These are phyloP conservation scores for Verbascum thapsus DNA, from an alignment of 257 asterid species.

Conservation along the genomic window DNA sequence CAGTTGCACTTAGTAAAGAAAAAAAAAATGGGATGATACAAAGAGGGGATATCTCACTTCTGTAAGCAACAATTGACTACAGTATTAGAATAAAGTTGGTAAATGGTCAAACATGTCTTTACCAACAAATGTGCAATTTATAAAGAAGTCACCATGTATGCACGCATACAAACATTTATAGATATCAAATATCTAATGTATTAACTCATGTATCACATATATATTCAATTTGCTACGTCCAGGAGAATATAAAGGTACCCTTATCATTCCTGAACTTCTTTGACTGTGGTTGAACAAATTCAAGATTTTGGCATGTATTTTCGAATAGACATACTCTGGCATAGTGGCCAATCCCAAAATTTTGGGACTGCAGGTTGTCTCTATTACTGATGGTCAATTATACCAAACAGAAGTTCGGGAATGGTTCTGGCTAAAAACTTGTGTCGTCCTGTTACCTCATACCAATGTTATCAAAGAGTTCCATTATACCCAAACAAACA, in stretches of 20 bases:
- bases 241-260: not conserved
- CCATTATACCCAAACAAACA: constrained; percentile 1
- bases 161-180: not conserved
- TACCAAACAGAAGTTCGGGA: not conserved
- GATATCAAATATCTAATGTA: not conserved
- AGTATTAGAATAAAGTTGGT: not conserved
- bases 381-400: not conserved
- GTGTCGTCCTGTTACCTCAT: not conserved
- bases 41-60: not conserved
- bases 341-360: not conserved
- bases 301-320: not conserved
- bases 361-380: not conserved
- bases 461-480: not conserved
- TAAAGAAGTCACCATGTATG: not conserved
- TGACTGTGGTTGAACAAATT: not conserved
- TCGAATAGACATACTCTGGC: constrained; percentile 16
- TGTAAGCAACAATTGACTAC: not conserved
- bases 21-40: not conserved
- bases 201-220: not conserved
- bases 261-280: not conserved
- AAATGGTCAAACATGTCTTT: not conserved
- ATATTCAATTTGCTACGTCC: not conserved
- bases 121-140: not conserved
- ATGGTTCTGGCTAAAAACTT: not conserved
- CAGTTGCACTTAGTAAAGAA: not conserved